Base-by-base conservation (phyloP, 2,329 filamentous ascomycete genomes). In the Xylaria sp. region DNA sequence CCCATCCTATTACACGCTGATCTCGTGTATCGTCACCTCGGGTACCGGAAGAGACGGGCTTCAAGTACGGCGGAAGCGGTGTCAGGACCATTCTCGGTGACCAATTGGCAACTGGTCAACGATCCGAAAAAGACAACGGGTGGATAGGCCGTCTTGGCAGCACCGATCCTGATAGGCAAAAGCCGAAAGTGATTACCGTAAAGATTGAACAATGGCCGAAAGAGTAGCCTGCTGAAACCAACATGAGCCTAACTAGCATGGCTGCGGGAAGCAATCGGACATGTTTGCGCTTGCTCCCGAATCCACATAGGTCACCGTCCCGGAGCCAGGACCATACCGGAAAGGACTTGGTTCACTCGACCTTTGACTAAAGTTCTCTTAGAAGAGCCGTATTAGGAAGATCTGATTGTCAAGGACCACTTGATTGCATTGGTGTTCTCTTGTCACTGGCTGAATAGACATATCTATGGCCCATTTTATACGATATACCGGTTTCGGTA, bases 401-500 rank as follows among this genome's bases (percentile, higher is more conserved):
- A 59, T 62, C 61, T 58, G 59, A 23, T 30, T 56, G 45, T 60
- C 25, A 13, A 50, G 45, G 23, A 28, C 62, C 65, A 63, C 23
- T 67, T 32, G 18, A 30, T 62, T 66, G 52, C 57, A 56, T 48
- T 15, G n/a, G 32, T 30, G n/a, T 57, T 28, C 56, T 50, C 60
- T 43, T 60, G 25, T n/a, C 12, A 57, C 52, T 58, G 60, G 69
- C 48, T 66, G 15, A 70, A 69, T 70, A 66, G 63, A 48, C 62
- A 43, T 64, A 66, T 52, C 45, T 57, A 18, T 53, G 57, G 45
- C 48, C 60, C 36, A 65, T 65, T 60, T 53, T 45, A 61, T 36
- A 58, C 60, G 60, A 70, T 59, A 69, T 69, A 67, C 69, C 66
- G 58, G 55, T 69, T 69, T 60, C 63, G 69, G 69, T 69, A 69